Evolutionary conservation across 768 basidiomycete species (phyloP).

Genomic region (Russula sp.): DNA sequence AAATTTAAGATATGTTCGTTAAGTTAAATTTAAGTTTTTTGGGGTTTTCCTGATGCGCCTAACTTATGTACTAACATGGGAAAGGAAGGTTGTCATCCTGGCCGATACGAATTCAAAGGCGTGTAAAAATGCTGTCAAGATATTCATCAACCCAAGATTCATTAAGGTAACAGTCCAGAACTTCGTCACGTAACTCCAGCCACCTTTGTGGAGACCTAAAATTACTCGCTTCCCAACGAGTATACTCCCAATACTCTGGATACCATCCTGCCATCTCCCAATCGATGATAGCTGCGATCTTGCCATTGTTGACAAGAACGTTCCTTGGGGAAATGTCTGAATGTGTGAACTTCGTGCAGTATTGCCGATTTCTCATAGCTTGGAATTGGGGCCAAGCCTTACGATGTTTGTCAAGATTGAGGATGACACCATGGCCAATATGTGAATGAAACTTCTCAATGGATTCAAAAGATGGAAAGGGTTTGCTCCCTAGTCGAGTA

Average conservation of each 20-base stretch:
- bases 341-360: not conserved
- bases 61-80: too few species aligned
- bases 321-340: conserved; percentile 33
- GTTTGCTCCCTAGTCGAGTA: not conserved
- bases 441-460: too few species aligned
- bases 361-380: not conserved
- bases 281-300: conserved; percentile 32
- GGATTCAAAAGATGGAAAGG: not conserved
- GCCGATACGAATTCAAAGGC: not conserved
- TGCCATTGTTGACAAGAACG: conserved; percentile 31
- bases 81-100: too few species aligned
- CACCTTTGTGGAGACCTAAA: not conserved
- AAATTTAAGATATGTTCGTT: too few species aligned
- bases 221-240: not conserved
- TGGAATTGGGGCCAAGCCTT: not conserved
- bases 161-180: not conserved
- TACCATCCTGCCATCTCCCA: conserved; percentile 33
- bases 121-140: not conserved
- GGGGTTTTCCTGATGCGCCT: too few species aligned
- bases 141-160: not conserved
- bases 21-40: too few species aligned
- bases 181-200: not conserved
- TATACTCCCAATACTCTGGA: conserved; percentile 27
- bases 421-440: not conserved
- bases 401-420: not conserved